Base-by-base conservation (phyloP, 2,329 filamentous ascomycete genomes). In the Aureobasidium melanogenum region DNA sequence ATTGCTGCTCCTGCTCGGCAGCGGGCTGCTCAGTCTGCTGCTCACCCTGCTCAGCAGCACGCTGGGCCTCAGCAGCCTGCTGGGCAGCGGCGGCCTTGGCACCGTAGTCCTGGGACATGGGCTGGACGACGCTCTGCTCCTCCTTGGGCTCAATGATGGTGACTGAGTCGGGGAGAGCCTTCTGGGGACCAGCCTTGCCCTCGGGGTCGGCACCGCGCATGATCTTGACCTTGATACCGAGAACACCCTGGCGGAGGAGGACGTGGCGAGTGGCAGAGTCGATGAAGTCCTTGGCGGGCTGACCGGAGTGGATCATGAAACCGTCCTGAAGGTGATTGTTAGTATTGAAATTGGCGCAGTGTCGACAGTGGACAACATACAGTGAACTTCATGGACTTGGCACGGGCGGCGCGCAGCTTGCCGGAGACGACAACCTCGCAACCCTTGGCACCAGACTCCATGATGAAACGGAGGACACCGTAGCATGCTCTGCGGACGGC, bases 331-430 rank as follows among this genome's bases (percentile, higher is more conserved):
- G 62, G 19, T 28, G 22, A 2, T 28, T 10, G 39, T 62, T 52
- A 62, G 60, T 44, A 50, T 41, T 2, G 24, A 17, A 9, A 28
- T 1, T 17, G 26, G 17, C 19, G 34, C 17, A 8, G 4, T 32
- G 10, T 43, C 2, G 41, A 36, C 19, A 41, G 46, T 51, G 48
- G 41, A 55, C 62, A 63, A 77, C 82, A 67, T 83, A 86, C 92
- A 80, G 94, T 99, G 88, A 99, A 99, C 88, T 99, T 99, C 94
- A 99, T 99, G 83, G 86, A 91, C 91, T 99, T 99, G 81, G 94
- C 94, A 85, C 94, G 91, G 75, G 94, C 94, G 79, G 94, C 94
- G 77, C 94, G 88, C 73, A 99, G 89, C 88, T 99, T 99, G 80
- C 94, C 94, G 72, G 91, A 97, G 71, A 99, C 94, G 77, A 99